Evolutionary conservation across 768 basidiomycete genomes (phyloP).

Genomic region (Myochromella boudieri): DNA sequence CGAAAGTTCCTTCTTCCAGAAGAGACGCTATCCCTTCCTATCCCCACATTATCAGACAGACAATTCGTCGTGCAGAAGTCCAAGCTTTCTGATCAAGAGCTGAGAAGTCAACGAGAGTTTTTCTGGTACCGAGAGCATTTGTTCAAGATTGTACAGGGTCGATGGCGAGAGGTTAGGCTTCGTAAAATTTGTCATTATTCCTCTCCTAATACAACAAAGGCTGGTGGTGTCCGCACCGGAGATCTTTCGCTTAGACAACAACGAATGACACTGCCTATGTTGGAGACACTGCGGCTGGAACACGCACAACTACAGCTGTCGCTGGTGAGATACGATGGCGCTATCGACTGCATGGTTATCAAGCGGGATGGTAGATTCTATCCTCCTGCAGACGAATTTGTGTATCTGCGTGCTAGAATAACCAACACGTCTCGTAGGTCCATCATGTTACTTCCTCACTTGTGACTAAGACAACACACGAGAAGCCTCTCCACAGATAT

Average conservation of each 20-base stretch:
- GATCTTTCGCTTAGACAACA: constrained; percentile 77
- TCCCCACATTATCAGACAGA: constrained; percentile 83
- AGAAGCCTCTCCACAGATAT: constrained; percentile 50
- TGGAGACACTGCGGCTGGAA: constrained; percentile 74
- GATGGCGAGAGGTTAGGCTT: constrained; percentile 81
- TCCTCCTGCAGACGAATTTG: constrained; percentile 59
- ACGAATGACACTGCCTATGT: constrained; percentile 74
- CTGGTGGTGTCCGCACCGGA: constrained; percentile 75
- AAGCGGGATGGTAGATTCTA: constrained; percentile 43
- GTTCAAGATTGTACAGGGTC: constrained; percentile 63
- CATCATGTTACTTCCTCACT: not conserved
- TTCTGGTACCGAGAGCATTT: constrained; percentile 98
- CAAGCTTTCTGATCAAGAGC: constrained; percentile 55
- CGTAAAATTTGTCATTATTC: not conserved
- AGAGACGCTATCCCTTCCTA: constrained; percentile 57
- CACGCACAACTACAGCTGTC: constrained; percentile 59
- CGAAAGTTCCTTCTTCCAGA: constrained; percentile 65
- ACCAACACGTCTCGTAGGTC: constrained; percentile 71
- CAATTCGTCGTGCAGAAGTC: constrained; percentile 90
- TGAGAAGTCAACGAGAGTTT: constrained; percentile 67
- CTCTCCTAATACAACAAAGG: constrained; percentile 41
- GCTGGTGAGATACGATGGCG: constrained; percentile 34
- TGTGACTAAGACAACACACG: constrained; percentile 1
- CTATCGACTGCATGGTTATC: constrained; percentile 20
- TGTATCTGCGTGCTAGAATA: constrained; percentile 56